These are phyloP conservation scores for Calamus simplicifolius DNA, from an alignment of 176 grass and related monocot species.

Conservation along the genomic window DNA sequence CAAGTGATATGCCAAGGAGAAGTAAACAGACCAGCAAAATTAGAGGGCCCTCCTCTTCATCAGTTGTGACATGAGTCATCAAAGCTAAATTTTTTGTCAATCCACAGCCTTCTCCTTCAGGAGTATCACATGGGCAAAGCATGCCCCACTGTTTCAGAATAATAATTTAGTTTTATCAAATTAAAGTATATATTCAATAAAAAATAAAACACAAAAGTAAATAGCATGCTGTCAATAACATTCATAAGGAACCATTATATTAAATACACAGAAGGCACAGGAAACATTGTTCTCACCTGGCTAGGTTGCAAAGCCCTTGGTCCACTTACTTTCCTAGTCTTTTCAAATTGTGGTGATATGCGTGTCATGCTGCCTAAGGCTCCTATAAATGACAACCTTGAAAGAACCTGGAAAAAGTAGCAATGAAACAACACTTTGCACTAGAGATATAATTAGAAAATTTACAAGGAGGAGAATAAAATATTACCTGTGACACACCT, in stretches of 20 bases:
- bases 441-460: not conserved
- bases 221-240: not conserved
- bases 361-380: constrained; percentile 92
- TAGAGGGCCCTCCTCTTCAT: constrained; percentile 75
- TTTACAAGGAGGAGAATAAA: not conserved
- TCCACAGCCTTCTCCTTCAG: constrained; percentile 96
- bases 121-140: constrained; percentile 98
- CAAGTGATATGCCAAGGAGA: constrained; percentile 15
- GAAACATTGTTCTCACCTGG: constrained; percentile 42
- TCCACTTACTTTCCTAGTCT: constrained; percentile 95
- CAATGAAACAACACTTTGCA: not conserved
- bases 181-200: not conserved
- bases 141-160: constrained; percentile 85
- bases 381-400: constrained; percentile 88
- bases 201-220: not conserved
- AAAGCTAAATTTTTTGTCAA: constrained; percentile 98
- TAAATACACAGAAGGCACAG: constrained; percentile 2
- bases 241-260: not conserved
- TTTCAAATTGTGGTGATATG: constrained; percentile 97
- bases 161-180: too few species aligned
- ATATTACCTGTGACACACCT: constrained; percentile 87
- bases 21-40: constrained; percentile 59
- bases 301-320: constrained; percentile 97
- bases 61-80: constrained; percentile 88
- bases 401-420: constrained; percentile 51